Evolutionary conservation across 257 asterid species (phyloP).

Genomic region (Datura wrightii): DNA sequence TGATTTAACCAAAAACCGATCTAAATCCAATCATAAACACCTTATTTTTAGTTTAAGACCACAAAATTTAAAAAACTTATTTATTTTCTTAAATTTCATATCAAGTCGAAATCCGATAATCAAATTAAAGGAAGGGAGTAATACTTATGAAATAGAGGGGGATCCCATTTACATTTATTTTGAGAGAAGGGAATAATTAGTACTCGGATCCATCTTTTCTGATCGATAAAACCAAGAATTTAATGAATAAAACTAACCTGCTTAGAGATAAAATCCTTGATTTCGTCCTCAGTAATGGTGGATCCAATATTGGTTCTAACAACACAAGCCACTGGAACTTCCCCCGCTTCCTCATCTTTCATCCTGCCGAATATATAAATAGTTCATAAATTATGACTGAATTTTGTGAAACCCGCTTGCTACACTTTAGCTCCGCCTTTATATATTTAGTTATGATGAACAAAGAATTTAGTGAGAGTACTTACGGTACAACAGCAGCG

Average conservation of each 20-base stretch:
- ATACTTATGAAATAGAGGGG: too few species aligned
- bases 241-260: constrained; percentile 45
- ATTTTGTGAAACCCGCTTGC: background rate
- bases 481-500: constrained; percentile 86
- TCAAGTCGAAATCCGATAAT: too few species aligned
- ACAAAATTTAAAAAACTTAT: too few species aligned
- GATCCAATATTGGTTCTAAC: constrained; percentile 59
- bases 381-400: background rate
- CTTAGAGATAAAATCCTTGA: constrained; percentile 72
- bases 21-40: too few species aligned
- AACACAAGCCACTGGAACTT: constrained; percentile 90
- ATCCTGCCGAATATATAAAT: constrained; percentile 47
- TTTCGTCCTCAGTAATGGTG: constrained; percentile 65
- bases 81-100: too few species aligned
- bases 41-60: too few species aligned
- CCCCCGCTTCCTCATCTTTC: constrained; percentile 88
- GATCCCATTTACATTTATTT: too few species aligned
- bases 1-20: too few species aligned
- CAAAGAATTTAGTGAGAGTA: background rate
- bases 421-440: background rate
- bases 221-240: background rate
- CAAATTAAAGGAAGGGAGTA: too few species aligned
- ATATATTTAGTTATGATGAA: background rate
- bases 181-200: too few species aligned
- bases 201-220: too few species aligned